Conservation (phyloP, 164 flowering plant genomes). For the grape (Vitis vinifera) region DNA sequence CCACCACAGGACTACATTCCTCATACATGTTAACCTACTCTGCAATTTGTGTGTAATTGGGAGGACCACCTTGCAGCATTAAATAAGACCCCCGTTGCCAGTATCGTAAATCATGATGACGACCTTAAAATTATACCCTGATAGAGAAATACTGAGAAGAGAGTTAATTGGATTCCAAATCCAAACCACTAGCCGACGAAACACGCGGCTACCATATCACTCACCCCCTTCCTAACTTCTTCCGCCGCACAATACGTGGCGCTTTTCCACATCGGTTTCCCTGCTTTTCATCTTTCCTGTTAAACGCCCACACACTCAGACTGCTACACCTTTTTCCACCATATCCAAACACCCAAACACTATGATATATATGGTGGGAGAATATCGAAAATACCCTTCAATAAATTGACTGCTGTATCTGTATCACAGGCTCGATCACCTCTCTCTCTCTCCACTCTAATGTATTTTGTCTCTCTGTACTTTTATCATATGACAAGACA, state of each 20-base stretch:
- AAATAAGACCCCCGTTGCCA: too few relatives aligned
- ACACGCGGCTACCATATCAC: constrained; percentile 12
- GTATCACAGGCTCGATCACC: too few relatives aligned
- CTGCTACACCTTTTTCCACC: too few relatives aligned
- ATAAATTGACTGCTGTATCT: not conserved
- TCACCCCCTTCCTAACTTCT: constrained; percentile 13
- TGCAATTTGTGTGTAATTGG: too few relatives aligned
- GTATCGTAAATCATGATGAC: not conserved
- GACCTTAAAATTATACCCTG: not conserved
- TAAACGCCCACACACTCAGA: not conserved
- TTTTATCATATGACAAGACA: not conserved
- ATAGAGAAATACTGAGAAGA: not conserved
- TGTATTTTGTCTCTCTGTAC: not conserved
- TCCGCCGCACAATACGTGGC: constrained; percentile 39
- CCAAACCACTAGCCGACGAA: constrained; percentile 43
- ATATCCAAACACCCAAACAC: too few relatives aligned
- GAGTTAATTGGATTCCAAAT: constrained; percentile 38
- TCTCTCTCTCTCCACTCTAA: not conserved
- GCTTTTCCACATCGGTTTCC: constrained; percentile 22
- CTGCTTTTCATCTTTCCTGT: constrained; percentile 1
- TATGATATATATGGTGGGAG: not conserved
- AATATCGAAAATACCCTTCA: not conserved
- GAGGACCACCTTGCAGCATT: too few relatives aligned
- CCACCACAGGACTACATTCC: too few relatives aligned
- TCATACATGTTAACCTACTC: too few relatives aligned